These are phyloP conservation scores for Termitomyces sp. DNA, from an alignment of 768 basidiomycete genomes.

Conservation along the genomic window DNA sequence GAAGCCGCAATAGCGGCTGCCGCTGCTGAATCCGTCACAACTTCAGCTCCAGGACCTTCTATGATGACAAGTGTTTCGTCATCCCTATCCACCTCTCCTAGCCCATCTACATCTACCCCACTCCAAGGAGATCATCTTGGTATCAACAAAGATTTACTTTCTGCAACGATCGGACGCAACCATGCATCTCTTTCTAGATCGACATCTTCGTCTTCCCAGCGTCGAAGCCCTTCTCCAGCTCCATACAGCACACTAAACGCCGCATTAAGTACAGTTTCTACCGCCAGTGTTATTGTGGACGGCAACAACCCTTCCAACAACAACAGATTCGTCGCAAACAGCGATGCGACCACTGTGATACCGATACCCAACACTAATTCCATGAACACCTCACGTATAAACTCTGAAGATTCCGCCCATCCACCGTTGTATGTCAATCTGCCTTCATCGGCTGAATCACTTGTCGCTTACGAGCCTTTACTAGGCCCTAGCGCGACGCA, in stretches of 20 bases:
- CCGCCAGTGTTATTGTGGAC: conserved; percentile 36
- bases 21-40: conserved; percentile 19
- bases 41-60: conserved; percentile 27
- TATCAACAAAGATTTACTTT: conserved; percentile 23
- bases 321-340: conserved; percentile 5
- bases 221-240: conserved; percentile 30
- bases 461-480: conserved; percentile 32
- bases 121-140: conserved; percentile 15
- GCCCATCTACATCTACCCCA: conserved; percentile 16
- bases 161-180: conserved; percentile 27
- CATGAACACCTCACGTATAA: conserved; percentile 1
- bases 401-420: conserved; percentile 11
- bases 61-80: conserved; percentile 16
- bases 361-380: conserved; percentile 18
- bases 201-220: conserved; percentile 25
- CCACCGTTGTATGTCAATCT: conserved; percentile 33
- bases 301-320: conserved; percentile 7
- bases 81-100: conserved; percentile 21
- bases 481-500: conserved; percentile 21
- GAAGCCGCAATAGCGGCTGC: conserved; percentile 25
- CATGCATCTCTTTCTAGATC: conserved; percentile 26
- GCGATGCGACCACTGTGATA: conserved; percentile 5
- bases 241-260: conserved; percentile 41
- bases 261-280: conserved; percentile 38
- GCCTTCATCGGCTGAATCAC: conserved; percentile 40